Conservation (phyloP, 2,329 filamentous ascomycete genomes). For the Juglanconis sp. region DNA sequence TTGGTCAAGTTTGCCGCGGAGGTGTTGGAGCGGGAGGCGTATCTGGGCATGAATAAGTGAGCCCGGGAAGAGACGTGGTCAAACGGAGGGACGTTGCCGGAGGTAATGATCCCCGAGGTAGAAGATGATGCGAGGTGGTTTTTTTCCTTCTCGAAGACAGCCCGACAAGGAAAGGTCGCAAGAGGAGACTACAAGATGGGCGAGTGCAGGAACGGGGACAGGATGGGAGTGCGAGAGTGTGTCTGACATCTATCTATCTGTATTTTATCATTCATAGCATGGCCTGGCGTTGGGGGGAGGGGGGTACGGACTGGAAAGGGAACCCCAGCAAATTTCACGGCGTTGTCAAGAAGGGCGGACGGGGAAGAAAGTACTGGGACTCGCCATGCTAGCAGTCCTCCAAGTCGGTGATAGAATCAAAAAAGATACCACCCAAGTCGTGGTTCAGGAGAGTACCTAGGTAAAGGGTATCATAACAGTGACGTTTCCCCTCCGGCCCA, state of each 20-base stretch:
- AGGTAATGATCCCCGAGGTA: too few species aligned
- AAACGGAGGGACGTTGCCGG: background rate
- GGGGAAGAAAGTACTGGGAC: too few species aligned
- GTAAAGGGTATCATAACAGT: background rate
- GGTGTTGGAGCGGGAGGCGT: constrained; percentile 87
- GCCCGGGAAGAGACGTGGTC: constrained; percentile 22
- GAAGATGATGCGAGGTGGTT: background rate
- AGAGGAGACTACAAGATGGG: background rate
- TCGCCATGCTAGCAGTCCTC: background rate
- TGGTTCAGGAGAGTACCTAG: background rate
- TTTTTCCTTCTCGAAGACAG: background rate
- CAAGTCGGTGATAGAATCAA: background rate
- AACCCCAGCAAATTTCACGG: background rate
- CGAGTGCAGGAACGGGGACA: too few species aligned
- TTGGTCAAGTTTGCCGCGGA: constrained; percentile 88
- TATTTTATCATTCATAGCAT: constrained; percentile 2
- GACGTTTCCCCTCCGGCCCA: background rate
- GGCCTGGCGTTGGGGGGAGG: constrained; percentile 15
- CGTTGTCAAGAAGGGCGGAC: background rate
- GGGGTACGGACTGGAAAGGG: constrained; percentile 15
- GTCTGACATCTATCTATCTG: background rate
- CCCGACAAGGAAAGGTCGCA: too few species aligned
- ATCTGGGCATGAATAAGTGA: constrained; percentile 57
- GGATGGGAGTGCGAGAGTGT: constrained; percentile 20
- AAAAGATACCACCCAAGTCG: background rate